phyloP scores from a whole-genome alignment of 1,284 basidiomycete genomes.

The Ustilago tritici region DNA sequence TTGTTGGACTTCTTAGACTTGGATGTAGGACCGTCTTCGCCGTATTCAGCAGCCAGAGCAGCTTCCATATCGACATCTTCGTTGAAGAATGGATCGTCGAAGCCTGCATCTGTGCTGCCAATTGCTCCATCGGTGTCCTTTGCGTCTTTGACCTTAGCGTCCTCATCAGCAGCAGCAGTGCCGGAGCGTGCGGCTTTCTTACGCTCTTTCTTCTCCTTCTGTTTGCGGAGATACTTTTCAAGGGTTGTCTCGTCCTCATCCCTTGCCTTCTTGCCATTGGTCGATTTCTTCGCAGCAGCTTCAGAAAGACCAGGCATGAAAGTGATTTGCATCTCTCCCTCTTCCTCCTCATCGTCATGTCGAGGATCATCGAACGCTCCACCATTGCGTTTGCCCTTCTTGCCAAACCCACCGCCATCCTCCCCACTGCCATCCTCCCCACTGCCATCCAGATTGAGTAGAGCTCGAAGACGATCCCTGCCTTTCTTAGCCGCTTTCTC shows the following conservation, averaged over 20 bases:
- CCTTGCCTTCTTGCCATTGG: slow-evolving; percentile 21
- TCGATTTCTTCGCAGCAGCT: slow-evolving; percentile 51
- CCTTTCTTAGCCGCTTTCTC: slow-evolving; percentile 32
- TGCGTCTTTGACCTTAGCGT: slow-evolving; percentile 14
- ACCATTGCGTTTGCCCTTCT: slow-evolving; percentile 31
- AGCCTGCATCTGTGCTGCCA: slow-evolving; percentile 35
- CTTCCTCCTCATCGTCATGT: slow-evolving; percentile 52
- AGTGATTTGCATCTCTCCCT: slow-evolving; percentile 64
- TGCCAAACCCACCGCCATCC: slow-evolving; percentile 36
- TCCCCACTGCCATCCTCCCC: slow-evolving; percentile 27
- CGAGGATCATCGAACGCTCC: slow-evolving; percentile 57
- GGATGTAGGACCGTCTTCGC: slow-evolving; percentile 69
- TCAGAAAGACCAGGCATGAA: slow-evolving; percentile 67
- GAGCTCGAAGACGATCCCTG: slow-evolving; percentile 56
- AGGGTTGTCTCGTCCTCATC: slow-evolving; percentile 66
- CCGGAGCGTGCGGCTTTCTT: slow-evolving; percentile 35
- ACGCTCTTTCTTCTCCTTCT: slow-evolving; percentile 66
- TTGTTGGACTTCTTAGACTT: slow-evolving; percentile 35
- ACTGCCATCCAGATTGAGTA: slow-evolving; percentile 54
- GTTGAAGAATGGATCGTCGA: slow-evolving; percentile 75
- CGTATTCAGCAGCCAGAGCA: slow-evolving; percentile 69
- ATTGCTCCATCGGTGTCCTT: slow-evolving; percentile 22
- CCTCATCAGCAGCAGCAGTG: slow-evolving; percentile 21
- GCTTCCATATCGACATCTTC: slow-evolving; percentile 64
- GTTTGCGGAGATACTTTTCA: slow-evolving; percentile 68